phyloP scores from a whole-genome alignment of 1,139 yeast species.

The Debaryomycetaceae sp. region DNA sequence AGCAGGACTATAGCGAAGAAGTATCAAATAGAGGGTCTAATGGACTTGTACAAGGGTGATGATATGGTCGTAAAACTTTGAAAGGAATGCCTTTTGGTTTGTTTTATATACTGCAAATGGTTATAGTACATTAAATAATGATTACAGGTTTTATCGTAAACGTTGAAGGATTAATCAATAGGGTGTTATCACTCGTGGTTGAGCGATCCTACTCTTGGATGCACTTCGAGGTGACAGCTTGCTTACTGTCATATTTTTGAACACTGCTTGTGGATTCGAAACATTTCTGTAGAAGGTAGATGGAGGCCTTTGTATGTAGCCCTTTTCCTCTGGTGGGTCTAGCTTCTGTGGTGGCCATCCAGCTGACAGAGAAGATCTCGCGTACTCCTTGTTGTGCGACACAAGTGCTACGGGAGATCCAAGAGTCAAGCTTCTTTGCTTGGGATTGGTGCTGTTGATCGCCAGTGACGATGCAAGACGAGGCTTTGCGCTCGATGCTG shows the following conservation, averaged over 20 bases:
- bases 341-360: background rate
- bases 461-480: background rate
- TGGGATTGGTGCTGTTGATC: background rate
- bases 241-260: background rate
- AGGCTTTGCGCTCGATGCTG: background rate
- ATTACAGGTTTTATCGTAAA: background rate
- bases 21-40: slow-evolving; percentile 57
- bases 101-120: background rate
- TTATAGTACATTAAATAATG: background rate
- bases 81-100: background rate
- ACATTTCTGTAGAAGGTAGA: background rate
- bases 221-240: background rate
- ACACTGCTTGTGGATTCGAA: background rate
- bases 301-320: background rate
- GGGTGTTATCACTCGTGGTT: background rate
- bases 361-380: background rate
- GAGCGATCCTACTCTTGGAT: background rate
- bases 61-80: slow-evolving; percentile 37
- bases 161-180: background rate
- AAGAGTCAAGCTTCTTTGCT: background rate
- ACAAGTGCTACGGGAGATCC: background rate
- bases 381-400: background rate
- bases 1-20: slow-evolving; percentile 61
- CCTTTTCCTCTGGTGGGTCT: background rate
- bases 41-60: slow-evolving; percentile 28